phyloP scores from a whole-genome alignment of 371 early-diverging fungal genomes.

The Funneliformis caledonium region DNA sequence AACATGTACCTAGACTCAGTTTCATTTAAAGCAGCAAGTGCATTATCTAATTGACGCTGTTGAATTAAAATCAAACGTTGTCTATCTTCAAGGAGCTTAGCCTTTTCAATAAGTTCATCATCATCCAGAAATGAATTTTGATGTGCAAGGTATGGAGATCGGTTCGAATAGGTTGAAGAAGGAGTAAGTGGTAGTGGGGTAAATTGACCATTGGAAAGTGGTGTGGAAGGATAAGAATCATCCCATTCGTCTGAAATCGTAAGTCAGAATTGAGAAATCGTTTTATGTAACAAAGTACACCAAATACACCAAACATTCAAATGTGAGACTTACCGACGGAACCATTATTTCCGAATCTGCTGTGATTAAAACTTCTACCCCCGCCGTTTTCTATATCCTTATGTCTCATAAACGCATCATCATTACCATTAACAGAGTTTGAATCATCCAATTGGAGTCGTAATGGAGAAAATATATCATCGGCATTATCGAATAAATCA shows the following conservation, averaged over 20 bases:
- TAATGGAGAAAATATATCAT: neutral
- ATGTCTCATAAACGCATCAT: neutral
- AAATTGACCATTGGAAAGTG: slow-evolving; percentile 5
- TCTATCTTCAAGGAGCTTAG: neutral
- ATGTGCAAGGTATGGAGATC: neutral
- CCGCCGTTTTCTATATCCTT: neutral
- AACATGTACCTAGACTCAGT: neutral
- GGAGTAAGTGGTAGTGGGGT: neutral
- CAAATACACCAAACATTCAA: neutral
- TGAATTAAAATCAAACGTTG: neutral
- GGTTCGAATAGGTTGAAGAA: neutral
- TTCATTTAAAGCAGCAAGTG: slow-evolving; percentile 1
- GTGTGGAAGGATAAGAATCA: neutral
- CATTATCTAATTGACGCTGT: slow-evolving; percentile 1
- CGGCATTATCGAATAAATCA: neutral
- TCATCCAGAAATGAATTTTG: slow-evolving; percentile 1
- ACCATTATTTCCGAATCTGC: neutral
- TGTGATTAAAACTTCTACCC: neutral
- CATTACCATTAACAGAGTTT: neutral
- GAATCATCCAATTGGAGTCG: neutral
- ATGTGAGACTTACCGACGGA: neutral
- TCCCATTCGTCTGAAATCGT: slow-evolving; percentile 4
- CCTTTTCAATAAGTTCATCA: neutral
- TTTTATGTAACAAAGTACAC: neutral
- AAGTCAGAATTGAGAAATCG: neutral